Evolutionary conservation across 371 early-diverging fungal genomes (phyloP), one percentile per base, ranked within the genome.

Genomic region (Mucor plumbeus): DNA sequence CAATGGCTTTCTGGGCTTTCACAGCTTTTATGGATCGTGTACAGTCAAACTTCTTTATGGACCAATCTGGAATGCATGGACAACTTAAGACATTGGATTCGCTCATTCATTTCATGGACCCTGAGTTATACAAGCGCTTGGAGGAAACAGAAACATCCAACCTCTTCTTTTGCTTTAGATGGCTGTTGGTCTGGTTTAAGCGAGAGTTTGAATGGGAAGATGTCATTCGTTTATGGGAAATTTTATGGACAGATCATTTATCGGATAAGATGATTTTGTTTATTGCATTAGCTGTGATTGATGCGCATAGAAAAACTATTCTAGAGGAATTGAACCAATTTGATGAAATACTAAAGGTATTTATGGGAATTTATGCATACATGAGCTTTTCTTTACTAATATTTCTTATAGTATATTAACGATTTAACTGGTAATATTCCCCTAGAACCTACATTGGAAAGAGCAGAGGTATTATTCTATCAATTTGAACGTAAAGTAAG

Each of bases 161-260:
- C 72, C 80, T 97, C 67, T 97, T 97, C 72, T 93, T 90, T 76
- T 95, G 96, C 73, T 98, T 95, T 83, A 91, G 97, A 5, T 98
- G 97, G 97, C 76, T 98, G n/a, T 72, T 98, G 50, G 90, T 98
- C 15, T 91, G 93, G 87, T 98, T 95, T 78, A 98, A 98, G 75
- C 88, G 98, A 39, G 98, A 98, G 77, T 95, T 97, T 69, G 84
- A 87, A 60, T 96, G 94, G 86, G 88, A 91, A 14, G 91, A 95
- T 63, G 85, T 92, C 21, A 85, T 90, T 76, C 70, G 84, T 41
- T 67, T 97, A 33, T 97, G 97, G 98, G 97, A 97, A 76, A 84
- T 91, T 9, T 75, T 95, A 14, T 97, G 97, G 94, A 88, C 95
- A 3, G 90, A 95, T 64, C 85, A 94, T 69, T 75, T 93, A 55